Base-by-base conservation (phyloP, 495 filamentous ascomycete species). In the Pseudoneurospora amorphoporcata region DNA sequence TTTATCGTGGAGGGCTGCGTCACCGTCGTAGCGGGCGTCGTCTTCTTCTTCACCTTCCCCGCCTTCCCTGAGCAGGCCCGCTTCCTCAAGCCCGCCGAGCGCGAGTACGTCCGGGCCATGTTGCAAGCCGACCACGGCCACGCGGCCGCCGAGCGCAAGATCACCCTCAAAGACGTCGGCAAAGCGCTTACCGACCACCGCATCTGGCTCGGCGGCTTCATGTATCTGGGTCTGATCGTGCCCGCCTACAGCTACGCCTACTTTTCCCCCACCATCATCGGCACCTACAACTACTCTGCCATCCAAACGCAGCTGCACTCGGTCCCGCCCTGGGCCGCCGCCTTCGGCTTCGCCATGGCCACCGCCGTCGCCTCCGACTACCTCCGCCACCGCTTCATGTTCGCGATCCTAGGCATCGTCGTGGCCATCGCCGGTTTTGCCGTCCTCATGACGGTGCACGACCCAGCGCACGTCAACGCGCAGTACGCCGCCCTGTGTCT, bases 171-270 rank as follows among this genome's bases (percentile, higher is more conserved):
- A 19, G 93, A 96, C 73, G 86, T 96, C 19, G 61, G 88, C 19
- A 82, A 78, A 32, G 91, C 95, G 37, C 90, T 98, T 85, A 93
- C 90, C 79, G 89, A 95, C 76, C 90, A 85, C 86, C 83, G 88
- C 80, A 83, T 88, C 58, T 90, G 86, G 76, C 77, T 96, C 41
- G 94, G 92, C 71, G 94, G 90, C 3, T 87, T 97, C 77, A 95
- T 96, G 93, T 97, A 97, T 81, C 92, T 94, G 53, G 92, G 91
- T 7, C 83, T 97, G 39, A 91, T 97, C 73, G 94, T 97, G 2
- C 92, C 95, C 0, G 94, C 92, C 40, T 97, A 97, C 76, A 86
- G 88, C 80, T 86, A 84, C 77, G 85, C 78, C 68, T 86, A 84
- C 84, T 97, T 97, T 80, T 87, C 91, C 0, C 92, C 93, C 0